A percentile compares a stretch with the other conserved stretches of the same genome.
Conservation (phyloP, 306 rosid species). For the Rosa lucieae region DNA sequence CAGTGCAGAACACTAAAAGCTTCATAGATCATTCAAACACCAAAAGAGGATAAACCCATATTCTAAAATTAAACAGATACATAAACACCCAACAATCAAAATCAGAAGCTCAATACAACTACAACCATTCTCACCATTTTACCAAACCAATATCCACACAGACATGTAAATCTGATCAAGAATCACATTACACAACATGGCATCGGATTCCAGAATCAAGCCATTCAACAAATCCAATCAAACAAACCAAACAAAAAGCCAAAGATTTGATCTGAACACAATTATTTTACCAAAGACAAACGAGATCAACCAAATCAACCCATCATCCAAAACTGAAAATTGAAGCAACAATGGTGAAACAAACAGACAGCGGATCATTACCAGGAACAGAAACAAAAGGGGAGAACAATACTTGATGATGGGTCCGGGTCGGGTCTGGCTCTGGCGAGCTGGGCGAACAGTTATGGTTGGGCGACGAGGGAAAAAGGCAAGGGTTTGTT, state of each 20-base stretch:
- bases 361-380: slow-evolving; percentile 19
- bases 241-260: not conserved
- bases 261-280: slow-evolving; percentile 13
- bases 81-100: slow-evolving; percentile 1
- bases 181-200: not conserved
- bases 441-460: too few relatives aligned
- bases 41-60: slow-evolving; percentile 1
- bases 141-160: not conserved
- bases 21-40: slow-evolving; percentile 18
- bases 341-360: not conserved
- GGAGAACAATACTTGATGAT: not conserved
- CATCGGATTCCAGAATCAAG: not conserved
- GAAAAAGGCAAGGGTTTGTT: too few relatives aligned
- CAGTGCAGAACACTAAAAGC: slow-evolving; percentile 8
- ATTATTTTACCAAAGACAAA: not conserved
- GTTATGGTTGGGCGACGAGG: too few relatives aligned
- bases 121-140: not conserved
- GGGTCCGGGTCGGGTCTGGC: too few relatives aligned
- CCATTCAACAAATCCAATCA: not conserved
- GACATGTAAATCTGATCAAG: not conserved
- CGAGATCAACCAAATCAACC: slow-evolving; percentile 22
- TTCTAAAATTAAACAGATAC: not conserved
- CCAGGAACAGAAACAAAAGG: slow-evolving; percentile 36
- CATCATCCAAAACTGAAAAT: not conserved
- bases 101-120: slow-evolving; percentile 14